These are phyloP conservation scores for Clathrospora elynae DNA, from an alignment of 2,329 filamentous ascomycete genomes.

Conservation along the genomic window DNA sequence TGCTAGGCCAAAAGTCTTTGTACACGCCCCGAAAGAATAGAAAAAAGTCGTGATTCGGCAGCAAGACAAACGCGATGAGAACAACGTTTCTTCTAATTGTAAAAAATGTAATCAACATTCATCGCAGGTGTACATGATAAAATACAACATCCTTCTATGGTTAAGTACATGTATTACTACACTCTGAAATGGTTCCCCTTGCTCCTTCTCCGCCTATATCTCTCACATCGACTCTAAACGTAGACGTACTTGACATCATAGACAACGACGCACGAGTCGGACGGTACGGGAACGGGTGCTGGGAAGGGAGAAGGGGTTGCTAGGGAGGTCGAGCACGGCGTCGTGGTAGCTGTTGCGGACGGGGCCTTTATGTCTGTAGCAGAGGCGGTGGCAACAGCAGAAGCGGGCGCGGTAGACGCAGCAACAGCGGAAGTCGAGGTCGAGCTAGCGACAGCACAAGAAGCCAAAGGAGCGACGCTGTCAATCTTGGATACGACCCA, in stretches of 20 bases:
- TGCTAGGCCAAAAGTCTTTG: too few species aligned
- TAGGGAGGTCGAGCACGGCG: constrained; percentile 17
- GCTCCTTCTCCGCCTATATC: not conserved
- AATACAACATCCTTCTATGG: too few species aligned
- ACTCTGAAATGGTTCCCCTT: too few species aligned
- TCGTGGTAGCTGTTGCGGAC: constrained; percentile 7
- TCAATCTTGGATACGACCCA: constrained; percentile 29
- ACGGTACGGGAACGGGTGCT: constrained; percentile 13
- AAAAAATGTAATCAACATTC: too few species aligned
- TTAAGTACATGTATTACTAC: too few species aligned
- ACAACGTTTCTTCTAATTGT: too few species aligned
- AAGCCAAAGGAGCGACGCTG: constrained; percentile 3
- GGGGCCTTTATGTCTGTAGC: not conserved
- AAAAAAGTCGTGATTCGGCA: too few species aligned
- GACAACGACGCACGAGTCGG: constrained; percentile 14
- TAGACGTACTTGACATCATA: constrained; percentile 20
- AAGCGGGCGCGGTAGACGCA: not conserved
- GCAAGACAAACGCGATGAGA: too few species aligned
- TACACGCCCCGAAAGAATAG: too few species aligned
- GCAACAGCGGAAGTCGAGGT: constrained; percentile 10
- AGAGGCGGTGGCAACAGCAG: not conserved
- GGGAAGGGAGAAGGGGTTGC: constrained; percentile 16
- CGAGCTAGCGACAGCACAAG: constrained; percentile 5
- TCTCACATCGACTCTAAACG: constrained; percentile 1
- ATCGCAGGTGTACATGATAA: too few species aligned